A percentile compares a stretch with the other conserved stretches of the same genome.
phyloP scores from a whole-genome alignment of 1,139 yeast species.

The Yamadazyma taylorii region DNA sequence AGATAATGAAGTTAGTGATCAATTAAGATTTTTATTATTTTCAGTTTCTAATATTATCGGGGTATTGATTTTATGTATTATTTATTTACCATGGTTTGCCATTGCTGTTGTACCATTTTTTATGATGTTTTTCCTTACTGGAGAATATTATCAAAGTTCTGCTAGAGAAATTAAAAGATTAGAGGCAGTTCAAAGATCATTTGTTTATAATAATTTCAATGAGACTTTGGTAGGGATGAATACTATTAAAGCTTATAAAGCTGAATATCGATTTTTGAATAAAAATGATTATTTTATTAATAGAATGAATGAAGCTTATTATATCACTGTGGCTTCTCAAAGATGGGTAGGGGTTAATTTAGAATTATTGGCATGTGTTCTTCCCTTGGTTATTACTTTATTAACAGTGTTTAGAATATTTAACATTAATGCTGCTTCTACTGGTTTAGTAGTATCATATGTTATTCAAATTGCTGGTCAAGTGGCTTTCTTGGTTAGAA shows the following conservation, averaged over 20 bases:
- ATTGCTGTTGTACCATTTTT: slow-evolving; percentile 47
- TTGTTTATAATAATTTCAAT: slow-evolving; percentile 47
- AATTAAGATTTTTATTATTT: slow-evolving; percentile 41
- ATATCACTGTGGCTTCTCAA: slow-evolving; percentile 41
- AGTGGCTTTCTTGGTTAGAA: slow-evolving; percentile 41
- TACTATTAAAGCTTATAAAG: slow-evolving; percentile 40
- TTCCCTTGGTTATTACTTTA: slow-evolving; percentile 41
- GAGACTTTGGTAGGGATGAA: slow-evolving; percentile 48
- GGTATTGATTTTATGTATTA: slow-evolving; percentile 41
- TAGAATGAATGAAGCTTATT: slow-evolving; percentile 46
- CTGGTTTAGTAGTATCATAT: slow-evolving; percentile 45
- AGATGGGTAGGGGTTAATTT: slow-evolving; percentile 46
- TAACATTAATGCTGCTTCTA: slow-evolving; percentile 42
- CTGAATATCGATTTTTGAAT: slow-evolving; percentile 30
- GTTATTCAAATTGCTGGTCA: slow-evolving; percentile 47
- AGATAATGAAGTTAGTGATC: slow-evolving; percentile 49
- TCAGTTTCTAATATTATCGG: slow-evolving; percentile 44
- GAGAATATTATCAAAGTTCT: slow-evolving; percentile 44
- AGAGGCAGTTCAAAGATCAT: slow-evolving; percentile 46
- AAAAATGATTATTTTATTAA: slow-evolving; percentile 39
- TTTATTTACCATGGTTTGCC: slow-evolving; percentile 49
- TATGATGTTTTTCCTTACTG: slow-evolving; percentile 30
- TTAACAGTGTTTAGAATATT: slow-evolving; percentile 43
- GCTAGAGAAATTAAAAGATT: slow-evolving; percentile 46
- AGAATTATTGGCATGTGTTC: slow-evolving; percentile 38